A percentile compares a stretch with the other conserved stretches of the same genome.
Conservation (phyloP, 805 yeast genomes). For the Huiozyma sinensis region DNA sequence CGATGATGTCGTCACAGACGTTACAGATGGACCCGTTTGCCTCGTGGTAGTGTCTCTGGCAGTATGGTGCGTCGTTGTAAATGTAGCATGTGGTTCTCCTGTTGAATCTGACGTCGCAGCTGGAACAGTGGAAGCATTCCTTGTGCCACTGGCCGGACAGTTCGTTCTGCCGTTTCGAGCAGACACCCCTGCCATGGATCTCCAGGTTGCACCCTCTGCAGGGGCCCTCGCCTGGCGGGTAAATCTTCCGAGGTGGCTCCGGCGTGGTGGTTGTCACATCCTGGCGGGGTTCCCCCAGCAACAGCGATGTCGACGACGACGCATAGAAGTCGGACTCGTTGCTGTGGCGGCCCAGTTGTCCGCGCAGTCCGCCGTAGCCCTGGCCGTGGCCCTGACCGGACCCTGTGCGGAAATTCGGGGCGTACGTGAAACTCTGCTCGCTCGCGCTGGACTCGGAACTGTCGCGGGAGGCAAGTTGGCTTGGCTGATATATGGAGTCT, state of each 20-base stretch:
- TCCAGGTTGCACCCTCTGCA: conserved; percentile 61
- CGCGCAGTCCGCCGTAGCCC: background rate
- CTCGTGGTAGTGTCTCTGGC: conserved; percentile 65
- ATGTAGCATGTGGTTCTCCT: conserved; percentile 69
- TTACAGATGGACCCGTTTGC: conserved; percentile 67
- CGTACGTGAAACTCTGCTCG: background rate
- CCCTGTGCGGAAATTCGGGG: no score
- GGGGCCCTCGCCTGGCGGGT: conserved; percentile 61
- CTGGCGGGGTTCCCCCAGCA: background rate
- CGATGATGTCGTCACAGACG: conserved; percentile 68
- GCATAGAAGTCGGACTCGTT: conserved; percentile 5
- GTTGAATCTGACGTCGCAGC: conserved; percentile 48
- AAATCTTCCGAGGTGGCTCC: conserved; percentile 4
- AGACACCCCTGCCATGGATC: conserved; percentile 56
- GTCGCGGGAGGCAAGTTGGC: background rate
- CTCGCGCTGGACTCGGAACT: background rate
- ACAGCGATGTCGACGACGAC: conserved; percentile 1
- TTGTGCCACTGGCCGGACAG: conserved; percentile 93
- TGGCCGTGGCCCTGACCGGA: no score
- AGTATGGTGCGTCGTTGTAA: conserved; percentile 68
- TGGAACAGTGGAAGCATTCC: conserved; percentile 67
- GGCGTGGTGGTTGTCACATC: background rate
- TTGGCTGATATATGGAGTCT: conserved; percentile 1
- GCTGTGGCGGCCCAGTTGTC: background rate
- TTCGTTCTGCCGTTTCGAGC: conserved; percentile 61